Evolutionary conservation across 257 asterid species (phyloP).

Genomic region (Ehretia macrophylla): DNA sequence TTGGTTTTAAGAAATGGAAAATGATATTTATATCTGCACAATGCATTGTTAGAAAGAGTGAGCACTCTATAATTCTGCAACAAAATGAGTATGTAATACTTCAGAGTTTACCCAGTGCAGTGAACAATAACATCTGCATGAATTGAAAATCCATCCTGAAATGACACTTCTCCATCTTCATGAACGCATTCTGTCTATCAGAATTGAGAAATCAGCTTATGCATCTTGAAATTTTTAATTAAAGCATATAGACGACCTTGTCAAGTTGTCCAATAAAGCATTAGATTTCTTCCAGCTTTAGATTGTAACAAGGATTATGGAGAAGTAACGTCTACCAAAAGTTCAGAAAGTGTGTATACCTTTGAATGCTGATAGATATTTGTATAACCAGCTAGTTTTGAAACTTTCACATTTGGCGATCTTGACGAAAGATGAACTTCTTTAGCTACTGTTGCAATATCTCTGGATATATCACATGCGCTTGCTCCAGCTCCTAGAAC

Average conservation of each 20-base stretch:
- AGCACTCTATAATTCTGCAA: not conserved
- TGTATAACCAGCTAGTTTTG: slow-evolving; percentile 22
- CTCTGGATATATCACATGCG: slow-evolving; percentile 46
- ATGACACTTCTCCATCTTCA: slow-evolving; percentile 48
- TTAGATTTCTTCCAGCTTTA: not conserved
- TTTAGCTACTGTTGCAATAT: slow-evolving; percentile 43
- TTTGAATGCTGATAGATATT: slow-evolving; percentile 25
- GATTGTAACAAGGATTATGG: not conserved
- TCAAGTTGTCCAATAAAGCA: not conserved
- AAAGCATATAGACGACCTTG: not conserved
- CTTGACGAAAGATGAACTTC: slow-evolving; percentile 63
- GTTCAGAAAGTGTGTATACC: slow-evolving; percentile 10
- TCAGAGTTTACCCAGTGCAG: slow-evolving; percentile 50
- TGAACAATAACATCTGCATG: slow-evolving; percentile 52
- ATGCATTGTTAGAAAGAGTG: not conserved
- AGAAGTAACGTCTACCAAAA: not conserved
- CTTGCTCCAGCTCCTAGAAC: slow-evolving; percentile 60
- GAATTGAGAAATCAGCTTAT: not conserved
- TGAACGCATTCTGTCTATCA: slow-evolving; percentile 35
- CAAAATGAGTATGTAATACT: not conserved
- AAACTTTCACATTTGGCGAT: slow-evolving; percentile 16
- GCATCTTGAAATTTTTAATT: too few relatives aligned
- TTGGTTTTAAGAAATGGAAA: slow-evolving; percentile 55
- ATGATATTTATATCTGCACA: slow-evolving; percentile 35
- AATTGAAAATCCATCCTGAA: slow-evolving; percentile 46